Base-by-base conservation (phyloP, 78 protist genomes). In the Polysphondylium violaceum region DNA sequence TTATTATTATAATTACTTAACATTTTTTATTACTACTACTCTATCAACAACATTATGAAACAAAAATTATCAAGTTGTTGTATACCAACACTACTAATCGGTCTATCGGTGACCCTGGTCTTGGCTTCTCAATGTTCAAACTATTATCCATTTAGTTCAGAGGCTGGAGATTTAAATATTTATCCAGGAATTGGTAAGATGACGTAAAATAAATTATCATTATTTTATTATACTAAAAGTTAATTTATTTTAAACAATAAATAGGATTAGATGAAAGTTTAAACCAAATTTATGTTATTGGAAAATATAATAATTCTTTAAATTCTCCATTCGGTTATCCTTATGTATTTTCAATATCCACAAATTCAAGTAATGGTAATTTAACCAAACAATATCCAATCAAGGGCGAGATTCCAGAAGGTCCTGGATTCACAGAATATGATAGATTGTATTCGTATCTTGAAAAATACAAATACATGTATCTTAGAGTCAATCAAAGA, bases 401-500 rank as follows among this genome's bases (percentile, higher is more conserved):
- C 7, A 4, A 17, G 1, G 72, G 72, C 38, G 72, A 64, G 19
- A 64, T 64, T 29, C 23, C 41, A 21, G 72, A 64, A 36, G 72
- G 72, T 29, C 50, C 72, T 7, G 72, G 72, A 2, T 64, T 19
- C 19, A 64, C 27, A 8, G 43, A 27, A 17, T 35, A 36, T 0
- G 72, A 64, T 64, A 36, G 38, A 21, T 36, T 64, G 5, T 64
- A 64, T 64, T 36, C 21, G 7, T 64, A 64, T 36, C n/a, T 64
- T 21, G 53, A 41, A 64, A 21, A 35, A 35, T 35, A 3, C 16
- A 21, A 64, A 36, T 36, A 14, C 21, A 36, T 21, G 17, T 64
- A 64, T 64, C 31, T 64, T 1, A 64, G 72, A 64, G 31, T 64
- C 25, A 64, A 64, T 64, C 50, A 64, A 64, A 16, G 47, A 5